Conservation (phyloP, 2,329 filamentous ascomycete species). For the Colletotrichum sp. region DNA sequence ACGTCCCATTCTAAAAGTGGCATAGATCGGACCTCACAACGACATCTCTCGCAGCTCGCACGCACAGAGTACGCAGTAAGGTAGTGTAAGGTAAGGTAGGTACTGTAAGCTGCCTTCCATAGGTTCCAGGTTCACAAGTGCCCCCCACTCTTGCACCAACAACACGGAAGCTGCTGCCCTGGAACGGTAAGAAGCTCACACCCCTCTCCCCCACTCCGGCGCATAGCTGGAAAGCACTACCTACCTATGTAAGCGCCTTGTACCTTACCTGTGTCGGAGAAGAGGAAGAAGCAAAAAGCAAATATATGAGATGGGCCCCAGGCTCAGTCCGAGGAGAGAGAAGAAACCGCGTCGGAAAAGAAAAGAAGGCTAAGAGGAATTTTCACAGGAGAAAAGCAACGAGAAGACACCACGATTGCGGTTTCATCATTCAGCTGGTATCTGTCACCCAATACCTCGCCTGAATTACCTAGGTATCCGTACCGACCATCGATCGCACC, state of each 20-base stretch:
- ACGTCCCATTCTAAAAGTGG: not conserved
- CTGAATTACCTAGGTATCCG: not conserved
- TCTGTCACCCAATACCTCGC: not conserved
- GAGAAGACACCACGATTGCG: not conserved
- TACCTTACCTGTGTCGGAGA: not conserved
- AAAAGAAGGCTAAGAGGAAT: not conserved
- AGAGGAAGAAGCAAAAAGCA: not conserved
- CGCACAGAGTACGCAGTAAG: not conserved
- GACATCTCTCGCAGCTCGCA: not conserved
- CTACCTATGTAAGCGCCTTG: not conserved
- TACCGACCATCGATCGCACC: not conserved
- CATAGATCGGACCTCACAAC: not conserved
- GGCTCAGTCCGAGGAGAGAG: not conserved
- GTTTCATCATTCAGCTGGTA: not conserved
- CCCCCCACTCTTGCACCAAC: conserved; percentile 12
- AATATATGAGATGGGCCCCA: not conserved
- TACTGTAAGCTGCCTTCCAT: no score
- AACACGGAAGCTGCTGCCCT: conserved; percentile 1
- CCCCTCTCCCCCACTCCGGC: not conserved
- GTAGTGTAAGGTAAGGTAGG: no score
- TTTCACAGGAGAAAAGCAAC: not conserved
- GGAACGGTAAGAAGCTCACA: not conserved
- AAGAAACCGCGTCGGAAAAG: not conserved
- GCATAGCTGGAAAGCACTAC: not conserved
- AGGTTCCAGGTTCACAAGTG: not conserved